Base-by-base conservation (phyloP, 1,284 basidiomycete genomes). In the Cryptococcus hybrid region DNA sequence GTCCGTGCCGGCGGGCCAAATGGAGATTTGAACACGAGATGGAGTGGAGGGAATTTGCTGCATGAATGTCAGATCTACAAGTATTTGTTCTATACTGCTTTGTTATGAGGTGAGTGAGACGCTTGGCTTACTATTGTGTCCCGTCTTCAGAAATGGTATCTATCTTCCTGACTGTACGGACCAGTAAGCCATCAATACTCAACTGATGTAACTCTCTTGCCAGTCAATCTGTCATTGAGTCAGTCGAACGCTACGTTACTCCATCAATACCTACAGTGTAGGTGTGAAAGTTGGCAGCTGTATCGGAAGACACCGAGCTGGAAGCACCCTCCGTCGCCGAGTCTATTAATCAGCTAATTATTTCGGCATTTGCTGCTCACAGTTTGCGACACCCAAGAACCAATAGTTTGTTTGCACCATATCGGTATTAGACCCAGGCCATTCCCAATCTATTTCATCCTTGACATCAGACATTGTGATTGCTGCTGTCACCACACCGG, bases 381-480 rank as follows among this genome's bases (percentile, higher is more conserved):
- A 86, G 64, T 89, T 84, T 13, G 71, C 72, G 51, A 81, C 58
- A 43, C 88, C 88, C 70, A 90, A 84, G 58, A 66, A 73, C 65
- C 70, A 91, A 69, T 80, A 87, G 73, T 91, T 91, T 50, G 84
- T 85, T 77, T 92, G 89, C 3, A 80, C 89, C 60, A 84, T 69
- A 3, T 82, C 83, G 3, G 83, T 85, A n/a, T 73, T 68, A 48
- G 76, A 77, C 5, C 77, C 76, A 13, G 71, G 61, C 62, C 68
- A 76, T 72, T 92, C 89, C 87, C 87, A 91, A 66, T 91, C 89
- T 51, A 92, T 89, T 75, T 91, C 90, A 71, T 91, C 76, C 55
- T 88, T 89, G 68, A 89, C 83, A 64, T 87, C 84, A 55, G 85
- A 88, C 90, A 91, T 91, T 5, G 86, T 87, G 70, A 92, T 90